Percentiles rank a stretch among this genome's conserved stretches.
These are phyloP conservation scores for Alternaria rosae DNA, from an alignment of 2,329 filamentous ascomycete species.

Conservation along the genomic window DNA sequence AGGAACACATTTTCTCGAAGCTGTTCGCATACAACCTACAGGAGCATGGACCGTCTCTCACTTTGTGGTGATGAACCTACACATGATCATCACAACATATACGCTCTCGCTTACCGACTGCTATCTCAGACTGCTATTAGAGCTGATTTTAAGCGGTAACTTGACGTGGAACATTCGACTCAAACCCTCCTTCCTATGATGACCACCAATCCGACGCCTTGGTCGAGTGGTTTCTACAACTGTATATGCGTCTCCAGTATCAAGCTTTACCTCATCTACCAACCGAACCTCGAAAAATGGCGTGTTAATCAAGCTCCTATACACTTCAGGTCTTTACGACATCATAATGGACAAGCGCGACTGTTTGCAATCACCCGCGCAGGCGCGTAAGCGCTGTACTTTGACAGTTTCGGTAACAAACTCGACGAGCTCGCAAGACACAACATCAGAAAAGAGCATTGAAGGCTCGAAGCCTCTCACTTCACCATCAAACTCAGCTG, in stretches of 20 bases:
- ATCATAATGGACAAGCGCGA: not conserved
- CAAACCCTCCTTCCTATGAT: not conserved
- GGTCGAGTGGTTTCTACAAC: not conserved
- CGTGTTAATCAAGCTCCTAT: rapidly evolving
- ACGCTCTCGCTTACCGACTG: not conserved
- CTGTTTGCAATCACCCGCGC: not conserved
- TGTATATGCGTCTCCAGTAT: not conserved
- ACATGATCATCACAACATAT: not conserved
- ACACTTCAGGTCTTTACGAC: not conserved
- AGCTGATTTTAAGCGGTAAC: not conserved
- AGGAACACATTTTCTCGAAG: not conserved
- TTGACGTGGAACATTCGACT: not conserved
- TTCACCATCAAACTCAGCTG: not conserved
- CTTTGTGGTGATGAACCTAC: not conserved
- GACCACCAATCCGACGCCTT: not conserved
- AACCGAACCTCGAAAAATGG: not conserved
- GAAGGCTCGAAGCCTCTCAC: not conserved
- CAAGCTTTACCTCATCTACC: not conserved
- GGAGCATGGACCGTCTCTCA: not conserved
- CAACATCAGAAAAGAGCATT: not conserved
- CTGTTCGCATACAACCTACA: not conserved
- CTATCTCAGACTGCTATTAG: not conserved
- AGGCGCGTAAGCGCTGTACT: not conserved
- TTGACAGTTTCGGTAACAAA: not conserved
- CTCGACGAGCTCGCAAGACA: not conserved